A percentile compares a stretch with the other conserved stretches of the same genome.
Conservation (phyloP, 306 rosid genomes). For the Citrullus mucosospermus region DNA sequence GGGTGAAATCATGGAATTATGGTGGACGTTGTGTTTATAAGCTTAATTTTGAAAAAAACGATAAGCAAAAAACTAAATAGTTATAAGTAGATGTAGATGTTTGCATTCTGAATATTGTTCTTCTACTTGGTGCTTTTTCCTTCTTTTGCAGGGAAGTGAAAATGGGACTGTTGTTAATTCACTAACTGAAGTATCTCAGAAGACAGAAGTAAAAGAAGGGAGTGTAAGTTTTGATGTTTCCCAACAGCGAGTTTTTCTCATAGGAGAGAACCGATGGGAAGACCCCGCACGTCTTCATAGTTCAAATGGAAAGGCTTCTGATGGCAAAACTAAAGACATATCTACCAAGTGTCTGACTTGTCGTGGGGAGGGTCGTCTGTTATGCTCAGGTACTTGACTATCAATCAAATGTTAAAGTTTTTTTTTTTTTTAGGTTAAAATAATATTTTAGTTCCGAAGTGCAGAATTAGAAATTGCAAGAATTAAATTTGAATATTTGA, state of each 20-base stretch:
- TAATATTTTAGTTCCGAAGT: no score
- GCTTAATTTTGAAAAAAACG: no score
- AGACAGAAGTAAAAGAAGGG: slow-evolving; percentile 25
- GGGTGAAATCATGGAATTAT: no score
- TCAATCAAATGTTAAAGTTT: background rate
- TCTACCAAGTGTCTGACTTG: slow-evolving; percentile 56
- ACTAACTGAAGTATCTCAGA: slow-evolving; percentile 37
- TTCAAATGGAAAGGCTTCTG: slow-evolving; percentile 16
- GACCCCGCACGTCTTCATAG: slow-evolving; percentile 64
- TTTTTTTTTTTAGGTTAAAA: background rate
- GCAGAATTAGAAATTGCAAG: no score
- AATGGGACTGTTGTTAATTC: slow-evolving; percentile 61
- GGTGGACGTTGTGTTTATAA: no score
- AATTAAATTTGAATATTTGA: no score
- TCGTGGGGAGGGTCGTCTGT: slow-evolving; percentile 73
- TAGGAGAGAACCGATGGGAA: slow-evolving; percentile 97
- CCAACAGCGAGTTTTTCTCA: slow-evolving; percentile 61
- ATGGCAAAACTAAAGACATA: slow-evolving; percentile 22
- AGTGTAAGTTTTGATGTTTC: slow-evolving; percentile 27
- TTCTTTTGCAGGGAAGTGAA: slow-evolving; percentile 33
- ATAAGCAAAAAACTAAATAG: no score
- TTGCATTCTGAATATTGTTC: background rate
- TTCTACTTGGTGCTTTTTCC: background rate
- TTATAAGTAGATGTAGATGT: no score
- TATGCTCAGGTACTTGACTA: slow-evolving; percentile 60